Evolutionary conservation across 257 asterid species (phyloP).

Genomic region (Capsicum rhomboideum): DNA sequence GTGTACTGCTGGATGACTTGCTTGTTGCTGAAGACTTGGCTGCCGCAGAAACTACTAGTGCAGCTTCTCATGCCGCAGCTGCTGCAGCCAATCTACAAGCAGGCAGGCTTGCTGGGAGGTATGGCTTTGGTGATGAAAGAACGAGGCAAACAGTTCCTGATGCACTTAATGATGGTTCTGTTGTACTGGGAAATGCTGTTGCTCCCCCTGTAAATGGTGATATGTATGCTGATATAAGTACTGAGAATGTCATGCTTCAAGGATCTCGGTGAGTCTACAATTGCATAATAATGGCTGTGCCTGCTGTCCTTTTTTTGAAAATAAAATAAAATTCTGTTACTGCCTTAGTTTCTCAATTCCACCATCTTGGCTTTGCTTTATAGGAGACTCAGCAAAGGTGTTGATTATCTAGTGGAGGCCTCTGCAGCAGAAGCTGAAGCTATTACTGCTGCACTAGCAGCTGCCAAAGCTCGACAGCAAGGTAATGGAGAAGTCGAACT

Average conservation of each 20-base stretch:
- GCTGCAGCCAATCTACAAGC: conserved; percentile 66
- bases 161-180: conserved; percentile 64
- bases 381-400: conserved; percentile 87
- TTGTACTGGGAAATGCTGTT: conserved; percentile 87
- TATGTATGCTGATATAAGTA: conserved; percentile 78
- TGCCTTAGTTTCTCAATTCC: not conserved
- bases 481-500: conserved; percentile 86
- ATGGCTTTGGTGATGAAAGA: conserved; percentile 57
- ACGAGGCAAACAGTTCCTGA: conserved; percentile 44
- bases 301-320: not conserved
- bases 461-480: conserved; percentile 93
- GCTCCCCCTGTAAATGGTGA: conserved; percentile 95
- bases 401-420: conserved; percentile 94
- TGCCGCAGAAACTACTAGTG: conserved; percentile 89
- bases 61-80: conserved; percentile 98
- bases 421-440: conserved; percentile 99
- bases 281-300: not conserved
- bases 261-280: conserved; percentile 57
- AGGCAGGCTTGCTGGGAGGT: conserved; percentile 66
- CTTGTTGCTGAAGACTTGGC: conserved; percentile 97
- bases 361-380: not conserved
- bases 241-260: conserved; percentile 80
- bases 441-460: conserved; percentile 86
- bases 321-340: not conserved
- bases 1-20: conserved; percentile 85